phyloP scores from a whole-genome alignment of 176 grass and related monocot species.

The Carex littledalei region DNA sequence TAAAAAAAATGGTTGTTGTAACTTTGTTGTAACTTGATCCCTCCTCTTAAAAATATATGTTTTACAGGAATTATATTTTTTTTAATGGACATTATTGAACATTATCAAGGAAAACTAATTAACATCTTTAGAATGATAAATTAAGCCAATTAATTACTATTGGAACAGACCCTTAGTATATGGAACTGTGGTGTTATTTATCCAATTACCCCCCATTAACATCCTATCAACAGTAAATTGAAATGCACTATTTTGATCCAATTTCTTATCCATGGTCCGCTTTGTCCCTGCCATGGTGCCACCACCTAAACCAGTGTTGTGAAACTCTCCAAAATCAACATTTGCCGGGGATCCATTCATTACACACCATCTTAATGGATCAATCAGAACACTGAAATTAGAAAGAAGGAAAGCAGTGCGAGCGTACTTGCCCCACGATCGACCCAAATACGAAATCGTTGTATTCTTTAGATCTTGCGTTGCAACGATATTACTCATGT shows the following conservation, averaged over 20 bases:
- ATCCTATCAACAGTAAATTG: not conserved
- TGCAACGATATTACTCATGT: constrained; percentile 62
- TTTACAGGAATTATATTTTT: not conserved
- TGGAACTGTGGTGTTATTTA: not conserved
- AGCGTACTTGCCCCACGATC: constrained; percentile 55
- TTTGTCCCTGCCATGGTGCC: not conserved
- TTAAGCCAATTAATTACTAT: constrained; percentile 11
- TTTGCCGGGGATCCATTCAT: constrained; percentile 28
- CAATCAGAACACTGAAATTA: constrained; percentile 24
- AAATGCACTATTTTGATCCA: not conserved
- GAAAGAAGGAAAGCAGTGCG: constrained; percentile 60
- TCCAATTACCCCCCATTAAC: not conserved
- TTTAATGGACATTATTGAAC: not conserved
- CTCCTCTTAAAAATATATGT: too few species aligned
- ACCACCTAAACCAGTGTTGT: not conserved
- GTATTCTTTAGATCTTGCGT: constrained; percentile 30
- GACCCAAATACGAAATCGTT: constrained; percentile 34
- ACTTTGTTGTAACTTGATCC: too few species aligned
- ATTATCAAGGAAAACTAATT: not conserved
- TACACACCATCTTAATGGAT: constrained; percentile 50
- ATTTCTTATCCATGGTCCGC: not conserved
- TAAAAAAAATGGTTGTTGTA: too few species aligned
- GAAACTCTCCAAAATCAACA: constrained; percentile 5
- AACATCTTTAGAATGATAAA: not conserved
- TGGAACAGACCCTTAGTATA: not conserved